Percentiles rank a stretch among this genome's conserved stretches.
These are phyloP conservation scores for Artomyces pyxidatus DNA, from an alignment of 768 basidiomycete genomes.

Conservation along the genomic window DNA sequence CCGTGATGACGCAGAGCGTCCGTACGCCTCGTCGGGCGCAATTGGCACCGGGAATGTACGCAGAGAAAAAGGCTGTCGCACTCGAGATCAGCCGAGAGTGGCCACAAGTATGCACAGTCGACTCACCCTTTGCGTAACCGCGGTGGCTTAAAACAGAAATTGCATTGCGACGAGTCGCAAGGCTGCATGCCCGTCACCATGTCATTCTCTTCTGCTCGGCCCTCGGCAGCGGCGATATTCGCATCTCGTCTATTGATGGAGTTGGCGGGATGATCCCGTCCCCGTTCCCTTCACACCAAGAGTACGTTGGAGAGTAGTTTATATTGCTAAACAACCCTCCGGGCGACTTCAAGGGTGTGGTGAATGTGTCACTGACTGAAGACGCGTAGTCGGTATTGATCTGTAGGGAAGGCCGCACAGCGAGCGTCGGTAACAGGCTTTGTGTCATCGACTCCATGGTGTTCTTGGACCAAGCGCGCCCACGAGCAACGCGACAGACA, in stretches of 20 bases:
- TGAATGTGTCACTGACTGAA: not conserved
- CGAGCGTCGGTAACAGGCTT: not conserved
- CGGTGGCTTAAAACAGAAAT: no score
- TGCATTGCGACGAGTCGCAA: no score
- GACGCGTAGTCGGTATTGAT: not conserved
- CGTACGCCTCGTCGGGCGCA: no score
- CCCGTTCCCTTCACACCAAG: not conserved
- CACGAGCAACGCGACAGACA: slow-evolving; percentile 10
- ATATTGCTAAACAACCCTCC: not conserved
- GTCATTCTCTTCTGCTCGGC: not conserved
- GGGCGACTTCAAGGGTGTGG: not conserved
- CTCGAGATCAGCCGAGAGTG: no score
- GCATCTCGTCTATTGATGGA: not conserved
- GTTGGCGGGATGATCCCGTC: not conserved
- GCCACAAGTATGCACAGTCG: no score
- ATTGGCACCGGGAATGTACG: no score
- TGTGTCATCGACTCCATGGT: not conserved
- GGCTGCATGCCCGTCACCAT: not conserved
- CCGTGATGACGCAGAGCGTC: no score
- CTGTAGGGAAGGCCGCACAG: not conserved
- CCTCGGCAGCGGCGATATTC: not conserved
- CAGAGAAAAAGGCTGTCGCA: no score
- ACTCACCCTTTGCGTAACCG: no score
- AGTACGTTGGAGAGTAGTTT: not conserved
- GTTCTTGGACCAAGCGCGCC: slow-evolving; percentile 1